Conservation (phyloP, 495 filamentous ascomycete species). For the Aspergillus asperescens region DNA sequence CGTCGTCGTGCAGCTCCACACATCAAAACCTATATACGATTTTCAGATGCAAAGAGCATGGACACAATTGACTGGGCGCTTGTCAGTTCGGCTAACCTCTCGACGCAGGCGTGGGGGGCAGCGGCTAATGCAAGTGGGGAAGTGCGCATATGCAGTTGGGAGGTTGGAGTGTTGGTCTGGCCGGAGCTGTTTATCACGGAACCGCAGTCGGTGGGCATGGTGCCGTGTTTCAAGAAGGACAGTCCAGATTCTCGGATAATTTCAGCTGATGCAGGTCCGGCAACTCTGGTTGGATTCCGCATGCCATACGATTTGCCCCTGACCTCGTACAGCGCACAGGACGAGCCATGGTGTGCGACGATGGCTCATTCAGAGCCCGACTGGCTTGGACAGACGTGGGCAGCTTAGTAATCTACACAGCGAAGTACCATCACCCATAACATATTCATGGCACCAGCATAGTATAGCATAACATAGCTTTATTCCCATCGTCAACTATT, state of each 20-base stretch:
- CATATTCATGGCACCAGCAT: neutral
- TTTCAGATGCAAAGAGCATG: slow-evolving; percentile 41
- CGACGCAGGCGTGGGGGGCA: slow-evolving; percentile 87
- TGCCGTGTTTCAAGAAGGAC: slow-evolving; percentile 62
- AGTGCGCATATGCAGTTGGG: slow-evolving; percentile 72
- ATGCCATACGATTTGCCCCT: slow-evolving; percentile 84
- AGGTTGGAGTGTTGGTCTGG: slow-evolving; percentile 83
- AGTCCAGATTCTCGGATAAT: slow-evolving; percentile 24
- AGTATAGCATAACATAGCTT: neutral
- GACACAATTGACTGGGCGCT: slow-evolving; percentile 76
- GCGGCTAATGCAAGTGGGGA: slow-evolving; percentile 47
- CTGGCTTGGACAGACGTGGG: slow-evolving; percentile 60
- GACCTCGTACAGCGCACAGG: slow-evolving; percentile 52
- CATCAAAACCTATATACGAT: slow-evolving; percentile 86
- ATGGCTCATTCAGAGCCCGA: slow-evolving; percentile 57
- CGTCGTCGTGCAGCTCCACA: slow-evolving; percentile 81
- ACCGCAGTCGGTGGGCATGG: slow-evolving; percentile 49
- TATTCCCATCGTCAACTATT: no score
- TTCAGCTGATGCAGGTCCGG: neutral
- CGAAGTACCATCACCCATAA: neutral
- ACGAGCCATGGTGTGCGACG: slow-evolving; percentile 79
- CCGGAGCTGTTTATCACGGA: slow-evolving; percentile 55
- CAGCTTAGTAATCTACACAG: slow-evolving; percentile 10
- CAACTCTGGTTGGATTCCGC: slow-evolving; percentile 56
- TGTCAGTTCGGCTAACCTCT: slow-evolving; percentile 79